These are phyloP conservation scores for Phoma sp. DNA, from an alignment of 2,329 filamentous ascomycete species.

Conservation along the genomic window DNA sequence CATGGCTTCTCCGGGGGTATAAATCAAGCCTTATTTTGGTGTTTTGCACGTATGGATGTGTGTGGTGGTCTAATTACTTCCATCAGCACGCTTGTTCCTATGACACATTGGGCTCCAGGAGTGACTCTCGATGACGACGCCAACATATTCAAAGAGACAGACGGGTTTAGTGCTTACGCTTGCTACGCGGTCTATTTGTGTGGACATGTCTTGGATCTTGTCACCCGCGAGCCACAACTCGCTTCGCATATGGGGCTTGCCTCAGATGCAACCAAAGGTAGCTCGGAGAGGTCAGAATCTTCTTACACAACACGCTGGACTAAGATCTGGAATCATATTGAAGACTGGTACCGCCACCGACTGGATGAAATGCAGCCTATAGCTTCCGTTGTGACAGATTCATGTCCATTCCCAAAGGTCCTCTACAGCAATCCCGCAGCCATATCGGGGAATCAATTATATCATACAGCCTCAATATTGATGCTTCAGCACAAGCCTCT, in stretches of 20 bases:
- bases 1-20: slow-evolving; percentile 60
- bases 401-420: not conserved
- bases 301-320: not conserved
- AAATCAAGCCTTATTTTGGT: slow-evolving; percentile 64
- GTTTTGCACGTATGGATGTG: slow-evolving; percentile 64
- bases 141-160: not conserved
- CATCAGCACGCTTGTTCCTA: slow-evolving; percentile 57
- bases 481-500: not conserved
- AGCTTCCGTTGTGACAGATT: not conserved
- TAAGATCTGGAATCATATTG: not conserved
- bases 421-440: not conserved
- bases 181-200: not conserved
- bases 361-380: not conserved
- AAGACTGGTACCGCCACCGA: not conserved
- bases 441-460: not conserved
- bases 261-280: too few relatives aligned
- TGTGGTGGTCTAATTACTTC: slow-evolving; percentile 63
- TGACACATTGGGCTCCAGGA: slow-evolving; percentile 57
- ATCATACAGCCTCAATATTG: not conserved
- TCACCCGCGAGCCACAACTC: not conserved
- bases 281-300: not conserved
- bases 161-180: not conserved
- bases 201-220: not conserved
- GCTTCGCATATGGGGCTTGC: not conserved
- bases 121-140: slow-evolving; percentile 19